phyloP scores from a whole-genome alignment of 805 yeast species.

The Pichia ethanolica region DNA sequence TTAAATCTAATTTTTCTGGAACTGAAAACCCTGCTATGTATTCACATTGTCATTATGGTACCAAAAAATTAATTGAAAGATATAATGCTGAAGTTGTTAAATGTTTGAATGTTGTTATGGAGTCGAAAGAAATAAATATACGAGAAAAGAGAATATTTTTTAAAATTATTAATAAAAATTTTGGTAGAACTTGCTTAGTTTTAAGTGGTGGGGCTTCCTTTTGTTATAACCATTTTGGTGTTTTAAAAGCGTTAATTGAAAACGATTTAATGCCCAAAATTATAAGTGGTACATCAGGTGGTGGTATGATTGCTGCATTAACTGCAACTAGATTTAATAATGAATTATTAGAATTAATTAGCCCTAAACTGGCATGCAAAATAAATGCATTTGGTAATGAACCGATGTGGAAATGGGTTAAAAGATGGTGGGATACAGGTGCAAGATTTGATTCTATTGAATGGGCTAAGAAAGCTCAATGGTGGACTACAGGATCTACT shows the following conservation, averaged over 20 bases:
- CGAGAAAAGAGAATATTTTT: slow-evolving; percentile 46
- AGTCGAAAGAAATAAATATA: slow-evolving; percentile 30
- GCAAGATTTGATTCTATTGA: slow-evolving; percentile 69
- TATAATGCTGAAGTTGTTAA: slow-evolving; percentile 47
- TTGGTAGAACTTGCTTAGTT: slow-evolving; percentile 66
- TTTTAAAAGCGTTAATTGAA: slow-evolving; percentile 63
- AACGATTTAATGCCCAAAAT: slow-evolving; percentile 59
- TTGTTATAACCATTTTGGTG: slow-evolving; percentile 71
- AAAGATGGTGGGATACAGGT: slow-evolving; percentile 65
- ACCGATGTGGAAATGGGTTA: slow-evolving; percentile 50
- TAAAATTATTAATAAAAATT: slow-evolving; percentile 50
- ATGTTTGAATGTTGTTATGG: slow-evolving; percentile 38
- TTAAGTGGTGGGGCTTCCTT: slow-evolving; percentile 77
- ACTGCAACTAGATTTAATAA: slow-evolving; percentile 63
- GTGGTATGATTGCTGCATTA: slow-evolving; percentile 69
- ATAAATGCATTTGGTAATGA: slow-evolving; percentile 64
- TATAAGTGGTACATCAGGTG: slow-evolving; percentile 75
- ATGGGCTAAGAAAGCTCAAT: slow-evolving; percentile 63
- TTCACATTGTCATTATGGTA: slow-evolving; percentile 70
- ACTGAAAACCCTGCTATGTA: slow-evolving; percentile 65
- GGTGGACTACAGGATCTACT: slow-evolving; percentile 66
- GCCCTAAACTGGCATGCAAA: slow-evolving; percentile 53
- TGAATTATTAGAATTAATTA: slow-evolving; percentile 49
- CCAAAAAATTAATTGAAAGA: slow-evolving; percentile 50
- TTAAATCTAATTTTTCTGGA: slow-evolving; percentile 72